phyloP scores from a whole-genome alignment of 768 basidiomycete species.

The Mycena leptocephala region DNA sequence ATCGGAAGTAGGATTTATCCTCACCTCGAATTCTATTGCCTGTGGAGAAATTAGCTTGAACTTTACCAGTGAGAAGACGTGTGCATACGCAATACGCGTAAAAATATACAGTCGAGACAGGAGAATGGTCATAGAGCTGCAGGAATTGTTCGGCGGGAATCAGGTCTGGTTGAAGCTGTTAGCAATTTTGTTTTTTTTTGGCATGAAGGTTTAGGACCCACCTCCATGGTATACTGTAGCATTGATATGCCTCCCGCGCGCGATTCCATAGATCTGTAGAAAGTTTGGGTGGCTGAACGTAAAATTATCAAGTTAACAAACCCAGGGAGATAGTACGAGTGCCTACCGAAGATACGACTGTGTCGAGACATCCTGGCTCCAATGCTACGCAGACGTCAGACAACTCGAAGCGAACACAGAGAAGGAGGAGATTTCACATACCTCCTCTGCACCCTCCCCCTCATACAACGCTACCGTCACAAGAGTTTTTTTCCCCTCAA shows the following conservation, averaged over 20 bases:
- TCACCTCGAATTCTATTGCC: neutral
- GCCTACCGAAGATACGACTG: neutral
- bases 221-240: neutral
- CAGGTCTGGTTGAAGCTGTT: too few relatives aligned
- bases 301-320: neutral
- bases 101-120: neutral
- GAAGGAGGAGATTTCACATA: neutral
- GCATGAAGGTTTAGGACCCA: neutral
- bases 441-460: neutral
- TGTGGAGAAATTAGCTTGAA: neutral
- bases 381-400: neutral
- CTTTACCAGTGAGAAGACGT: neutral
- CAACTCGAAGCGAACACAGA: too few relatives aligned
- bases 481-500: neutral
- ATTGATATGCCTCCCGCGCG: neutral
- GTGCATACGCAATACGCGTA: neutral
- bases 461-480: neutral
- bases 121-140: too few relatives aligned
- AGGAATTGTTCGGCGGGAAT: too few relatives aligned
- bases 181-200: too few relatives aligned
- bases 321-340: neutral
- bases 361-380: neutral
- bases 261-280: neutral
- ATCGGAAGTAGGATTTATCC: neutral
- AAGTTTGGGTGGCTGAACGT: neutral